Conservation (phyloP, 1,139 yeast species). For the Pichia inconspicua region DNA sequence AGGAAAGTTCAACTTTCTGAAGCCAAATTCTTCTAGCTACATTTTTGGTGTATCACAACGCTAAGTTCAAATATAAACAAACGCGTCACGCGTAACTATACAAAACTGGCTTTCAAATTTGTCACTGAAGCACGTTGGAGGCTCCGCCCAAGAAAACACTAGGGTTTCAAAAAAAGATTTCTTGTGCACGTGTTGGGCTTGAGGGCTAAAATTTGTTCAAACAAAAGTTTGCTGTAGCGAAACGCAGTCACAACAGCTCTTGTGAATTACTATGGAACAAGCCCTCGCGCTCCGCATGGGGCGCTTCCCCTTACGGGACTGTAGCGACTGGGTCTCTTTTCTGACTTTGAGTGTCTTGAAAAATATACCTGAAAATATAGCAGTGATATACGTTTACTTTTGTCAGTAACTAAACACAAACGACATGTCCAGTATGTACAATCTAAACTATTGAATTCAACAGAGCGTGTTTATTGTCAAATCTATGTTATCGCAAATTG, state of each 20-base stretch:
- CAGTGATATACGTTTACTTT: neutral
- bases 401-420: slow-evolving; percentile 11
- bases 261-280: no score
- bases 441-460: neutral
- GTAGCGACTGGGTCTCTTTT: neutral
- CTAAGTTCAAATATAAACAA: neutral
- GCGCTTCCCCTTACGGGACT: neutral
- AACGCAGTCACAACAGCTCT: neutral
- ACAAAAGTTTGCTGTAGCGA: neutral
- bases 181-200: no score
- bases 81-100: slow-evolving; percentile 1
- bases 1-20: neutral
- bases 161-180: neutral
- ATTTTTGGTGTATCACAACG: neutral
- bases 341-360: neutral
- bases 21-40: neutral
- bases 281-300: neutral
- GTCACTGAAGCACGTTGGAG: neutral
- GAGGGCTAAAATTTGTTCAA: no score
- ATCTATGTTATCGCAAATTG: neutral
- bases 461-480: neutral
- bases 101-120: neutral
- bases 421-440: slow-evolving; percentile 63
- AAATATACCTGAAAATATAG: neutral
- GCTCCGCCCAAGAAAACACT: no score